These are phyloP conservation scores for Fraxinus floribunda DNA, from an alignment of 305 asterid species.

Conservation along the genomic window DNA sequence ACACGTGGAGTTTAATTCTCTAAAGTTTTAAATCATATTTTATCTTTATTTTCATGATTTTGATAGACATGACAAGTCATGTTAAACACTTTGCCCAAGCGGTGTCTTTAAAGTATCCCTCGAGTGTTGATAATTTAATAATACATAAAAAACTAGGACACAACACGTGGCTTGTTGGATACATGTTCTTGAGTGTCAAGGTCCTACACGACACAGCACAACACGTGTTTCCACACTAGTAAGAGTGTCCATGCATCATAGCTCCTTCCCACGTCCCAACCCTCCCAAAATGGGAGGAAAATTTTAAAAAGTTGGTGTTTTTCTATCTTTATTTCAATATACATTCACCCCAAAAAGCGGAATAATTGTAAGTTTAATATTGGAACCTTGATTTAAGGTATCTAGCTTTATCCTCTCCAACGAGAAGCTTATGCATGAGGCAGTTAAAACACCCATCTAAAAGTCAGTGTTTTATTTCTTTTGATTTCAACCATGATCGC, in stretches of 20 bases:
- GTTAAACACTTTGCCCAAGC: neutral
- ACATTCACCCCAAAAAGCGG: neutral
- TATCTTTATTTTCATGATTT: neutral
- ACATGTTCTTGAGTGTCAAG: neutral
- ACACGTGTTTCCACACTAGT: neutral
- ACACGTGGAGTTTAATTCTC: neutral
- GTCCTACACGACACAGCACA: neutral
- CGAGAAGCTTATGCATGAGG: constrained; percentile 1
- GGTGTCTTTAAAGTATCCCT: neutral
- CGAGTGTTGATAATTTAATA: neutral
- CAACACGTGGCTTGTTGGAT: neutral
- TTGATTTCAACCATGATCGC: neutral
- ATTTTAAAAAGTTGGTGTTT: neutral
- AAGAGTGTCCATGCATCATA: neutral
- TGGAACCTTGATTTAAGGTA: neutral
- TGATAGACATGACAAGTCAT: neutral
- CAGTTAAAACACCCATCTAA: neutral
- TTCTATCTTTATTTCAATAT: neutral
- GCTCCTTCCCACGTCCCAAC: neutral
- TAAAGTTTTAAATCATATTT: neutral
- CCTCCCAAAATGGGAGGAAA: neutral
- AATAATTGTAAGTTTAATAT: neutral
- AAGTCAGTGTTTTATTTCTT: neutral
- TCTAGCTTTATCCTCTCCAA: constrained; percentile 14
- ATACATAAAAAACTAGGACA: neutral